Base-by-base conservation (phyloP, 2,329 filamentous ascomycete species). In the Boeremia exigua region DNA sequence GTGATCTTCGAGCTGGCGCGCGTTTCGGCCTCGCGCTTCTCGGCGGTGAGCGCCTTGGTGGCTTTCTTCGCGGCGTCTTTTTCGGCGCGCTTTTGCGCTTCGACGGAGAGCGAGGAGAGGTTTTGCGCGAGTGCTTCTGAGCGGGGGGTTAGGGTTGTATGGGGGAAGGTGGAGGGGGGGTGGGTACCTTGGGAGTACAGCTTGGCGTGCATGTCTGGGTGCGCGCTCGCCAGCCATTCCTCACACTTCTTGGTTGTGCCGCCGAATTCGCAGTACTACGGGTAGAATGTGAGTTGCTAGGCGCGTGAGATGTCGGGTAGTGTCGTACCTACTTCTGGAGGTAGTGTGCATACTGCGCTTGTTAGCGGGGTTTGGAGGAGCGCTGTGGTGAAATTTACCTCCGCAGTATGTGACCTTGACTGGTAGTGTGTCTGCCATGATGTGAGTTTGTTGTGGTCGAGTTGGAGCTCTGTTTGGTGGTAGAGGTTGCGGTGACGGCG, bases 51-150 rank as follows among this genome's bases (percentile, higher is more conserved):
- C 48, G 95, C 95, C 81, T 96, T 97, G 54, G 92, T 91, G 33
- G 94, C 90, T 80, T 99, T 98, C 83, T 98, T 99, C 70, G 92
- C 88, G 30, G 94, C 92, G 77, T 99, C 95, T 77, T 97, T 97
- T 62, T 92, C 92, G 51, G 93, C 94, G 68, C 94, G 90, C 80
- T 97, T 94, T 77, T 96, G 92, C 47, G 92, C 94, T 61, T 95
- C 92, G 72, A 98, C 80, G 48, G 91, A 95, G 63, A 99, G 88
- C 32, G 90, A 87, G 49, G 91, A 89, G 48, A 96, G 89, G 66
- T 92, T 92, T 60, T 91, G 90, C 77, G 89, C 88, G 61, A 97
- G 81, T 14, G 91, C 89, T 80, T 79, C 77, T 75, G 59, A 30
- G 37, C 1, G 6, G 29, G 5, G n/a, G 7, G 25, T 15, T 9